Conservation (phyloP, 164 flowering plant genomes). For the Piper betle region DNA sequence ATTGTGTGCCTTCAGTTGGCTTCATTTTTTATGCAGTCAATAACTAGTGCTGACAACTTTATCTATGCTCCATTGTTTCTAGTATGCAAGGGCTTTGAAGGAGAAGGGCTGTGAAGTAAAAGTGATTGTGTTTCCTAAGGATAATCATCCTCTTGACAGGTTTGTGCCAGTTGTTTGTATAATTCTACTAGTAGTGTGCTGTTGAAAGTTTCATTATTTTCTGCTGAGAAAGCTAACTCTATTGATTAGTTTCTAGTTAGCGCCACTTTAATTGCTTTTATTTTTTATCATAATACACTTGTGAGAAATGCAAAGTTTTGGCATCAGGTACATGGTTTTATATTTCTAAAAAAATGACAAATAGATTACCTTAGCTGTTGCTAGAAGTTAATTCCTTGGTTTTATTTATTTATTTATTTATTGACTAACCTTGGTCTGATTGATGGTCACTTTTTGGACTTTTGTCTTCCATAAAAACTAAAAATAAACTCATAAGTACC, state of each 20-base stretch:
- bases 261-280: too few relatives aligned
- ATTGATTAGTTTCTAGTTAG: background rate
- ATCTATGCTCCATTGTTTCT: slow-evolving; percentile 1
- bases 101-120: slow-evolving; percentile 65
- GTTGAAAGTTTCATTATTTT: background rate
- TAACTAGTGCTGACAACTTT: background rate
- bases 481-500: too few relatives aligned
- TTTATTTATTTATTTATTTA: too few relatives aligned
- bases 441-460: too few relatives aligned
- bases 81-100: slow-evolving; percentile 83
- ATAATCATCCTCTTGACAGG: slow-evolving; percentile 64
- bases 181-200: background rate
- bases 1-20: background rate
- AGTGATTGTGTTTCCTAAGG: slow-evolving; percentile 68
- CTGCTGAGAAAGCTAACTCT: background rate
- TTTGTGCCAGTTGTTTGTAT: slow-evolving; percentile 9
- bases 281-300: too few relatives aligned
- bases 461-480: too few relatives aligned
- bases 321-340: too few relatives aligned
- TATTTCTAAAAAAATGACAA: too few relatives aligned
- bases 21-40: background rate
- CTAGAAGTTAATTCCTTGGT: too few relatives aligned
- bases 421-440: too few relatives aligned
- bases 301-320: too few relatives aligned
- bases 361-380: too few relatives aligned